Conservation (phyloP, 371 early-diverging fungal genomes). For the Zychaea mexicana region DNA sequence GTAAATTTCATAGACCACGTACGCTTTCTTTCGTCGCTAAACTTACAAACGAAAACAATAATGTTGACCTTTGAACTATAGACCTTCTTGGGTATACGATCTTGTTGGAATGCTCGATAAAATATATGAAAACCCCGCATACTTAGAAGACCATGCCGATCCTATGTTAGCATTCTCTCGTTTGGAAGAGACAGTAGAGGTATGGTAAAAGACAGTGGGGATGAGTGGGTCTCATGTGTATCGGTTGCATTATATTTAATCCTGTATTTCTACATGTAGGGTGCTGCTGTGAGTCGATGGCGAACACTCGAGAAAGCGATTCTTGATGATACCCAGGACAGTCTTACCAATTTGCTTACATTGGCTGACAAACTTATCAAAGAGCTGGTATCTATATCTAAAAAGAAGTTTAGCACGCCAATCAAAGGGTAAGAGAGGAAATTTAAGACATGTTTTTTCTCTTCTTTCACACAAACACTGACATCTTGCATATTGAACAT, state of each 20-base stretch:
- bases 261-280: slow-evolving; percentile 18
- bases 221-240: background rate
- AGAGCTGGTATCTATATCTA: slow-evolving; percentile 42
- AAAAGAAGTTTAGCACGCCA: slow-evolving; percentile 42
- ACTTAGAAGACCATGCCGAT: slow-evolving; percentile 43
- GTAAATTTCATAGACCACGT: slow-evolving; percentile 16
- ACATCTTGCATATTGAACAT: too few species aligned
- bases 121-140: slow-evolving; percentile 56
- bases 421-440: slow-evolving; percentile 54
- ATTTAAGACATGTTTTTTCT: too few species aligned
- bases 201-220: slow-evolving; percentile 23
- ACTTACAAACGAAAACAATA: background rate
- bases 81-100: slow-evolving; percentile 45
- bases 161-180: slow-evolving; percentile 34
- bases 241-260: background rate
- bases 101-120: slow-evolving; percentile 44
- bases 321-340: slow-evolving; percentile 24
- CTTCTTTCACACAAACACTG: too few species aligned
- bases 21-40: too few species aligned
- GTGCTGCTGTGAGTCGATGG: slow-evolving; percentile 57
- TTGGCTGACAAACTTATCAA: slow-evolving; percentile 52
- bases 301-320: slow-evolving; percentile 40
- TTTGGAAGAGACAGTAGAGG: slow-evolving; percentile 49
- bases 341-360: slow-evolving; percentile 39
- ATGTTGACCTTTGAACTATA: slow-evolving; percentile 5